Evolutionary conservation across 1,284 basidiomycete species (phyloP).

Genomic region (Rhodotorula mucilaginosa): DNA sequence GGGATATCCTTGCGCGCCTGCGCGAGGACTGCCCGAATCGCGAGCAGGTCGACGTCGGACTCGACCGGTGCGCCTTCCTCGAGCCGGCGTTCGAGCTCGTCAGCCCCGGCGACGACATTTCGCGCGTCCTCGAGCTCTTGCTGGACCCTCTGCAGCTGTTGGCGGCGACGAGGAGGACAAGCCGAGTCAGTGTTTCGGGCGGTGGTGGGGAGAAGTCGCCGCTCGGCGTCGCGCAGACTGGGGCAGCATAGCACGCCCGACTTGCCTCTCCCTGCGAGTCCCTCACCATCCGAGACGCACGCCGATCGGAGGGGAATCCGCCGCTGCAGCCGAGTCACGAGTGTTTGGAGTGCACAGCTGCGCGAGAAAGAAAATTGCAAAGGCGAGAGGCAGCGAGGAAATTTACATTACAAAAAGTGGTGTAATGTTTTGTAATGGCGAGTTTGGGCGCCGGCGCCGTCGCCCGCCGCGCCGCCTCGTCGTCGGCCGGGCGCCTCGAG

Average conservation of each 20-base stretch:
- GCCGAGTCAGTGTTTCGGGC: neutral
- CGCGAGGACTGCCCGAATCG: neutral
- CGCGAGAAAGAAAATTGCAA: too few relatives aligned
- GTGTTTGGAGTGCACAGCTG: too few relatives aligned
- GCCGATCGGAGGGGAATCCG: neutral
- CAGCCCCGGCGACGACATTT: slow-evolving; percentile 4
- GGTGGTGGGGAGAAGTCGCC: neutral
- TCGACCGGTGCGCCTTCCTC: neutral
- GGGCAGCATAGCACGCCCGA: neutral
- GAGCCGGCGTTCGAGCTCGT: neutral
- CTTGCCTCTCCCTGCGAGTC: neutral
- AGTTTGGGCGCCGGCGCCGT: neutral
- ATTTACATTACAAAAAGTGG: too few relatives aligned
- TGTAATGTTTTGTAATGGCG: too few relatives aligned
- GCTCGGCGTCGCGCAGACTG: neutral
- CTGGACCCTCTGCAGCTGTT: slow-evolving; percentile 4
- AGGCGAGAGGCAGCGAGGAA: too few relatives aligned
- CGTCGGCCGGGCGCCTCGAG: neutral
- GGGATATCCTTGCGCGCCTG: neutral
- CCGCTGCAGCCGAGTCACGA: neutral
- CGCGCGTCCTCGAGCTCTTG: slow-evolving; percentile 9
- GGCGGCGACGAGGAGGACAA: neutral
- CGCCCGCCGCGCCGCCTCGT: neutral
- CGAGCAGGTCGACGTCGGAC: neutral
- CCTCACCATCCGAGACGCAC: neutral